Conservation (phyloP, 2,329 filamentous ascomycete species). For the Paecilomyces fulvus region DNA sequence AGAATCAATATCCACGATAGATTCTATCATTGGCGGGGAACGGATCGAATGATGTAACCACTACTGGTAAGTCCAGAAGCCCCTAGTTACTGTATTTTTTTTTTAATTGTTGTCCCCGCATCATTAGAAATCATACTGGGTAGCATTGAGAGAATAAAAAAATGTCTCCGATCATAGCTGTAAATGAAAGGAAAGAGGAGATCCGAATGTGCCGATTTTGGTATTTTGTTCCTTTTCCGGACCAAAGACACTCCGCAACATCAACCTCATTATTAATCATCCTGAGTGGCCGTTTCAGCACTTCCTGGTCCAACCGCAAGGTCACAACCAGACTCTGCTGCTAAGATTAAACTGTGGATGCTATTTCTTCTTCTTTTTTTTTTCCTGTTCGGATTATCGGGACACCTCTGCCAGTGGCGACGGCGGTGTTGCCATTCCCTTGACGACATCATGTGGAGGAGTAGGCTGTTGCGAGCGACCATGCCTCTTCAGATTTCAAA, state of each 20-base stretch:
- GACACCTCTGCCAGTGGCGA: too few relatives aligned
- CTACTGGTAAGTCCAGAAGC: too few relatives aligned
- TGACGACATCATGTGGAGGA: not conserved
- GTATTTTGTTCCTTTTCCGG: not conserved
- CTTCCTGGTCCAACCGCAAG: not conserved
- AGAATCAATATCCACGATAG: too few relatives aligned
- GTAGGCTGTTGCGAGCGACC: not conserved
- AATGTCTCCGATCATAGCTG: not conserved
- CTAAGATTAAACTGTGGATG: too few relatives aligned
- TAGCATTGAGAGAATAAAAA: too few relatives aligned
- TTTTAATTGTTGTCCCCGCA: too few relatives aligned
- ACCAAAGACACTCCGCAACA: conserved; percentile 1
- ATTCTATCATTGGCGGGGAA: too few relatives aligned
- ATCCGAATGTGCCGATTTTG: not conserved
- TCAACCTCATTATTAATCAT: conserved; percentile 4
- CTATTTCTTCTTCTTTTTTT: too few relatives aligned
- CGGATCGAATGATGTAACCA: too few relatives aligned
- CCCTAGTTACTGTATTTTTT: too few relatives aligned
- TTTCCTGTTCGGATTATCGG: too few relatives aligned
- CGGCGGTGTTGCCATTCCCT: not conserved
- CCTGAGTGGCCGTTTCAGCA: not conserved
- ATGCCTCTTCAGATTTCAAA: not conserved
- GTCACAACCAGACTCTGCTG: not conserved
- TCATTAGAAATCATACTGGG: too few relatives aligned
- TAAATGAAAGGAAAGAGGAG: not conserved